Evolutionary conservation across 495 filamentous ascomycete genomes (phyloP).

Genomic region (Thermochaetoides thermophila): DNA sequence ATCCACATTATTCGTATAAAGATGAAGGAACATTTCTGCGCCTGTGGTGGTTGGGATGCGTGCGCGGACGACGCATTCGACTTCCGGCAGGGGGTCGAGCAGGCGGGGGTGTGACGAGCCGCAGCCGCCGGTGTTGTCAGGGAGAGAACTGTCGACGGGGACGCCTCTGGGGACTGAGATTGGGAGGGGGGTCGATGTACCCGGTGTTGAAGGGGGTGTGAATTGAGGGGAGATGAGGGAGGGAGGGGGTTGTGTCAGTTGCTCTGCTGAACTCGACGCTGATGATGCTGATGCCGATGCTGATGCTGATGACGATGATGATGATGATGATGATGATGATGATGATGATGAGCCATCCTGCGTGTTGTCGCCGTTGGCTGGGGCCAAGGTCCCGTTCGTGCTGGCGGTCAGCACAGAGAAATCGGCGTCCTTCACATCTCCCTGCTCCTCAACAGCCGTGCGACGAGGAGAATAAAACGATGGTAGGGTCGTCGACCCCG

Average conservation of each 20-base stretch:
- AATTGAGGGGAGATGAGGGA: constrained; percentile 60
- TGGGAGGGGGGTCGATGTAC: constrained; percentile 37
- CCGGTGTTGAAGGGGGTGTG: constrained; percentile 67
- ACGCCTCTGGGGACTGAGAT: constrained; percentile 30
- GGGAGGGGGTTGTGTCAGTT: constrained; percentile 19
- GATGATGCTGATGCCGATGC: constrained; percentile 4
- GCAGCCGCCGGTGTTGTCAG: constrained; percentile 35
- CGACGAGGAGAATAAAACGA: not conserved
- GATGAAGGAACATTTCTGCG: constrained; percentile 91
- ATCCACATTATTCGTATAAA: constrained; percentile 85
- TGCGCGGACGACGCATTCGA: constrained; percentile 70
- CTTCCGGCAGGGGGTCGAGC: constrained; percentile 52
- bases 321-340: constrained; percentile 4
- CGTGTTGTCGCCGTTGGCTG: constrained; percentile 4
- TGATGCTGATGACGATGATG: too few species aligned
- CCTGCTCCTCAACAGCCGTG: not conserved
- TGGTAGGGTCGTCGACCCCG: not conserved
- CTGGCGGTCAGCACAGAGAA: not conserved
- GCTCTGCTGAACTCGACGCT: too few species aligned
- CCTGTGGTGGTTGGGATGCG: constrained; percentile 78
- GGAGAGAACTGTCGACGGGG: constrained; percentile 38
- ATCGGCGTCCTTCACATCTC: not conserved
- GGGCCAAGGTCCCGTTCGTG: not conserved
- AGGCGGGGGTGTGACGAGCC: constrained; percentile 48
- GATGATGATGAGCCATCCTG: constrained; percentile 5